phyloP scores from a whole-genome alignment of 2,329 filamentous ascomycete genomes.

The Neospermospora avenae region DNA sequence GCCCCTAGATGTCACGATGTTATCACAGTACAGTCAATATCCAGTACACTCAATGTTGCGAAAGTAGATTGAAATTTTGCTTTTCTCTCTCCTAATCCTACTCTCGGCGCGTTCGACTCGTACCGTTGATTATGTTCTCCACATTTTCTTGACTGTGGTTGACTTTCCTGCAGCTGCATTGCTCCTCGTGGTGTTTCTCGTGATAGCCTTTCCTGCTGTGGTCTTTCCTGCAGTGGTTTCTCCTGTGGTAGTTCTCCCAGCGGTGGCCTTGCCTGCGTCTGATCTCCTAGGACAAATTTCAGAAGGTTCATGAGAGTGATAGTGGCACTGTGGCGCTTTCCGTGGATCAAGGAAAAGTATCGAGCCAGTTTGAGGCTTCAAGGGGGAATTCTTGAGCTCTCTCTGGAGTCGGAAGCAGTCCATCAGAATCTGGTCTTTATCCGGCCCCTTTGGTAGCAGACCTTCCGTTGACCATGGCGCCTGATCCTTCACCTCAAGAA shows the following conservation, averaged over 20 bases:
- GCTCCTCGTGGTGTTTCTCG: too few relatives aligned
- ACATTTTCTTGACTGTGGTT: too few relatives aligned
- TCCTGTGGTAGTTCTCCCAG: neutral
- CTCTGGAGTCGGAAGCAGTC: neutral
- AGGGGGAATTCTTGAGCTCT: neutral
- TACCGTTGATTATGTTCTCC: too few relatives aligned
- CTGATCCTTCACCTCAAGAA: neutral
- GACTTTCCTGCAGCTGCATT: too few relatives aligned
- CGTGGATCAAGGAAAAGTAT: neutral
- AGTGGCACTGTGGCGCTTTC: neutral
- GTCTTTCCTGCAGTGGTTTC: too few relatives aligned
- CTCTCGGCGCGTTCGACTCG: too few relatives aligned
- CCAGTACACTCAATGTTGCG: too few relatives aligned
- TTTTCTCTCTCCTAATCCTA: too few relatives aligned
- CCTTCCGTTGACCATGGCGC: neutral
- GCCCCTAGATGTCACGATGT: too few relatives aligned
- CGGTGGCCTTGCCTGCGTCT: neutral
- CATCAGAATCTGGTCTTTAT: neutral
- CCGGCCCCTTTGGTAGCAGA: neutral
- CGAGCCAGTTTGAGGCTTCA: neutral
- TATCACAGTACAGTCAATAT: too few relatives aligned
- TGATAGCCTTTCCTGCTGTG: too few relatives aligned
- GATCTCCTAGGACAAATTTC: neutral
- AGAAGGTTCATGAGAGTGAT: neutral
- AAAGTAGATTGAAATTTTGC: too few relatives aligned